Conservation (phyloP, 108 stramenopile genomes). For the Hondaea fermentalgiana region DNA sequence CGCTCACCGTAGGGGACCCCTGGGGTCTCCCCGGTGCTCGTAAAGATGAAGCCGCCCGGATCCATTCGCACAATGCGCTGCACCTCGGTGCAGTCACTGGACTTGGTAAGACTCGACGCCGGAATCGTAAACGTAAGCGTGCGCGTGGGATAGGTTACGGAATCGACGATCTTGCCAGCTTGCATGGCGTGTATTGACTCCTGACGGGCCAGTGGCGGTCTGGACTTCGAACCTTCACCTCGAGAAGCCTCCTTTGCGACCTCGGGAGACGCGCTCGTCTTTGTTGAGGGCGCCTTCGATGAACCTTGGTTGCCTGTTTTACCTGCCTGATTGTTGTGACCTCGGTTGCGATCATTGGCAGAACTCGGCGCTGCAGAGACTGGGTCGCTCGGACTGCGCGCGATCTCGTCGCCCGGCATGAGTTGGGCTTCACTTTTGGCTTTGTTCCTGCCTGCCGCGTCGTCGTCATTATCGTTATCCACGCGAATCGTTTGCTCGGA, state of each 20-base stretch:
- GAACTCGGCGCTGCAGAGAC: no score
- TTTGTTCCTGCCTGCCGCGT: no score
- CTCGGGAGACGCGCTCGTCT: neutral
- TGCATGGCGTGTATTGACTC: neutral
- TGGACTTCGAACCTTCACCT: neutral
- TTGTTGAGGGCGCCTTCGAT: no score
- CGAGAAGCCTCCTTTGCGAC: neutral
- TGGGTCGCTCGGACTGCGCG: no score
- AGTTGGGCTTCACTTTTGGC: no score
- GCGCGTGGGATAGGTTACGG: neutral
- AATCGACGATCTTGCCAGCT: neutral
- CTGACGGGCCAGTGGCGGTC: neutral
- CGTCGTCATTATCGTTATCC: no score
- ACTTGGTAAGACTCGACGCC: neutral
- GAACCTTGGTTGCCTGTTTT: no score
- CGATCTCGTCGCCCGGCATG: no score
- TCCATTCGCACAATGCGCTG: neutral
- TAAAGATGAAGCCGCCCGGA: neutral
- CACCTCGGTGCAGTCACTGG: neutral
- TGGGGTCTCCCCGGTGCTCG: neutral
- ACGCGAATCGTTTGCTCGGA: no score
- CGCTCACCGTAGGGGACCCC: neutral
- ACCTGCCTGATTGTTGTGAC: no score
- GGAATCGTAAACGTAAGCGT: neutral
- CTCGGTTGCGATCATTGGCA: no score